Conservation (phyloP, 768 basidiomycete genomes). For the Rhizopogon roseolus region DNA sequence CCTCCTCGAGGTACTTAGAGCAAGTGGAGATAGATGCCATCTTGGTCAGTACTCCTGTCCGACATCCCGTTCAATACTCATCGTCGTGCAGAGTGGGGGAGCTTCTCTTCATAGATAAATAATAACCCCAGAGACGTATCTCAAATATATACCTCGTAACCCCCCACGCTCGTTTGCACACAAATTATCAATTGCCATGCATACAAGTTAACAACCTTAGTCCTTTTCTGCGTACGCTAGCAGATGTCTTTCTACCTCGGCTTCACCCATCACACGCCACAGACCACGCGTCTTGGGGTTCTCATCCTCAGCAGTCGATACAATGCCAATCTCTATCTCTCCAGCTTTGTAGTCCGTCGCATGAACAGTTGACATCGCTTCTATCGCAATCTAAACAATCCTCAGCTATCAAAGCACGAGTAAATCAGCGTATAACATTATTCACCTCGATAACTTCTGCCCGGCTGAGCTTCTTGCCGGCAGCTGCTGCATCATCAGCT, state of each 20-base stretch:
- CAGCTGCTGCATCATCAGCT: constrained; percentile 72
- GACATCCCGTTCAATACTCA: neutral
- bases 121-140: too few relatives aligned
- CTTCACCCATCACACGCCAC: constrained; percentile 77
- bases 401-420: constrained; percentile 3
- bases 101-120: constrained; percentile 43
- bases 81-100: constrained; percentile 53
- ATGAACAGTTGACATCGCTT: constrained; percentile 90
- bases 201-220: constrained; percentile 22
- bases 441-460: constrained; percentile 88
- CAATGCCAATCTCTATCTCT: constrained; percentile 95
- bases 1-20: constrained; percentile 41
- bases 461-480: constrained; percentile 67
- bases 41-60: constrained; percentile 37
- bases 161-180: neutral
- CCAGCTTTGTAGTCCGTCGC: constrained; percentile 94
- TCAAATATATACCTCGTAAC: neutral
- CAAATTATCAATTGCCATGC: constrained; percentile 1
- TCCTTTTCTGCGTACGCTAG: constrained; percentile 90
- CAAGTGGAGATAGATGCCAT: constrained; percentile 64
- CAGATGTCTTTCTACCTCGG: constrained; percentile 74
- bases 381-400: constrained; percentile 75
- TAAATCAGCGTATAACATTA: neutral
- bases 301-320: constrained; percentile 74
- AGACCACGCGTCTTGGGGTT: constrained; percentile 62